Conservation (phyloP, 2,329 filamentous ascomycete genomes). For the Xylogone sp. region DNA sequence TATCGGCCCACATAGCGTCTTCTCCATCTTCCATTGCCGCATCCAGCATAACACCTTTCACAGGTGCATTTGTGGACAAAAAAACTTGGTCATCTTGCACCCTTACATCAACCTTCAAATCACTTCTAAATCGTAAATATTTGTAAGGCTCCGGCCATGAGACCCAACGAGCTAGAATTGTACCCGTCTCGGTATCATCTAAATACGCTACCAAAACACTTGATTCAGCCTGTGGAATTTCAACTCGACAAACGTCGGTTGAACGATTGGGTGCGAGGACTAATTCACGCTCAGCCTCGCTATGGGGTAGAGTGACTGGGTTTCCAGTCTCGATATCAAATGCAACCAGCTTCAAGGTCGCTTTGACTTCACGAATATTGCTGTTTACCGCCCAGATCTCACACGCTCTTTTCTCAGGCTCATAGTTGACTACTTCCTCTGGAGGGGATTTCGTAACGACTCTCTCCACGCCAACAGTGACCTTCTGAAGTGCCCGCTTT, state of each 20-base stretch:
- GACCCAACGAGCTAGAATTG: slow-evolving; percentile 11
- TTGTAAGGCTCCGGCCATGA: neutral
- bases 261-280: no score
- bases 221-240: slow-evolving; percentile 42
- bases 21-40: slow-evolving; percentile 45
- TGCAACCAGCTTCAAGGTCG: slow-evolving; percentile 36
- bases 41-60: slow-evolving; percentile 54
- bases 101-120: slow-evolving; percentile 38
- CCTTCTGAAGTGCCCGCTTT: neutral
- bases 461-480: neutral
- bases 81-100: slow-evolving; percentile 37
- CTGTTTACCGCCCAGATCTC: neutral
- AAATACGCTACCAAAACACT: neutral
- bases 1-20: slow-evolving; percentile 58
- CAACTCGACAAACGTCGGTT: slow-evolving; percentile 42
- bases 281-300: slow-evolving; percentile 20
- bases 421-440: neutral
- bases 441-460: neutral
- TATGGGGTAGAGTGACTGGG: slow-evolving; percentile 43
- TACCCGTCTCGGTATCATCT: neutral
- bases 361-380: neutral
- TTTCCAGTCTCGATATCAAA: slow-evolving; percentile 59
- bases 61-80: slow-evolving; percentile 46
- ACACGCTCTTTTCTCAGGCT: neutral
- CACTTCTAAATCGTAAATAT: slow-evolving; percentile 36